Base-by-base conservation (phyloP, 2,329 filamentous ascomycete species). In the Penicillium nordicum region DNA sequence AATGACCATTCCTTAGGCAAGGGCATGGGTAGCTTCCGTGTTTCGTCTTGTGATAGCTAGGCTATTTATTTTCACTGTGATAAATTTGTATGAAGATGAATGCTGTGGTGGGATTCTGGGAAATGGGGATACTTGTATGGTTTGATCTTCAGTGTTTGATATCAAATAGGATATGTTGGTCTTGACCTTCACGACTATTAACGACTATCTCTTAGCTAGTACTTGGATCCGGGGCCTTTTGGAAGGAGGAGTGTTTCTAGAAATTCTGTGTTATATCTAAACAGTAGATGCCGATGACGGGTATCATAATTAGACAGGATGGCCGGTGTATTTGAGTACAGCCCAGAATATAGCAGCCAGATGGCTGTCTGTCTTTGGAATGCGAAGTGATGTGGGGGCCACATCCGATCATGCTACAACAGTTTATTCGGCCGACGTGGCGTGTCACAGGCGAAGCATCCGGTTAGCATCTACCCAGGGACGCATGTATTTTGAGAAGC, bases 11-110 rank as follows among this genome's bases (percentile, higher is more conserved):
- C 37, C 12, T 29, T 57, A 18, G 50, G 45, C 32, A 27, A 29
- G n/a, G 18, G 21, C 18, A 57, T 57, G 55, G 55, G 37, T 18
- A 43, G 37, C 21, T 57, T 57, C 44, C 45, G 29, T 7, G 55
- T 57, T 25, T 53, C 43, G 27, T 44, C 44, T 32, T 55, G 40
- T 38, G 43, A 30, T 14, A 14, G 3, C 23, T 37, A 30, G 25
- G 11, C 11, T 37, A 11, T 21, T 21, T 16, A 14, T 29, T 14
- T n/a, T 10, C 11, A 7, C 25, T 21, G 11, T 4, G 14, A 38
- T 11, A 23, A 16, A 30, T 8, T 10, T 30, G 25, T 44, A 12
- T 30, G 9, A 25, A 16, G 40, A 25, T 47, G 9, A 36, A 14
- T 11, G n/a, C n/a, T n/a, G n/a, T n/a, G n/a, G n/a, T n/a, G n/a